Evolutionary conservation across 73 alveolate species (phyloP).

Genomic region (Diophrys appendiculata): DNA sequence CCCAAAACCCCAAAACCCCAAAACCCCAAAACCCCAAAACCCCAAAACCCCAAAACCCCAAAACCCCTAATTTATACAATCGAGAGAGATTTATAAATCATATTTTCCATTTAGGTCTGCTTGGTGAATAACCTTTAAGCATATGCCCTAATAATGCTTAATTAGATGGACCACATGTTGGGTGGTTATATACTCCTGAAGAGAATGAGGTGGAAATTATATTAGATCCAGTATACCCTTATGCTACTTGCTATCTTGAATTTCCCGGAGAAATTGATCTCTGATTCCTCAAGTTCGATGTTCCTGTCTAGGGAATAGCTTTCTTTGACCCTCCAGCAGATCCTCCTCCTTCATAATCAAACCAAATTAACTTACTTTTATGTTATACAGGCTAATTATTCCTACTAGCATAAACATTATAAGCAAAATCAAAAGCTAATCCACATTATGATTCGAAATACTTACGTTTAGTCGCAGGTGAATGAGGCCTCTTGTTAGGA

Average conservation of each 20-base stretch:
- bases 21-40: too few species aligned
- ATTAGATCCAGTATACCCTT: not conserved
- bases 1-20: too few species aligned
- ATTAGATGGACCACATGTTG: not conserved
- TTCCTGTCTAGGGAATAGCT: slow-evolving; percentile 1
- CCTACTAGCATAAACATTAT: too few species aligned
- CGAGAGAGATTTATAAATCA: too few species aligned
- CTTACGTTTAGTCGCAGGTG: slow-evolving; percentile 2
- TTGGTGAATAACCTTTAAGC: not conserved
- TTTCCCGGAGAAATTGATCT: slow-evolving; percentile 1
- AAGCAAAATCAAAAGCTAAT: too few species aligned
- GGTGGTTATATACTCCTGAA: not conserved
- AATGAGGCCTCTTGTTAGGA: not conserved
- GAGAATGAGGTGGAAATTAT: not conserved
- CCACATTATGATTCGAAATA: too few species aligned
- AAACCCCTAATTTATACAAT: too few species aligned
- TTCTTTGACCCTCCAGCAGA: not conserved
- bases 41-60: too few species aligned
- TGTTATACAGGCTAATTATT: too few species aligned
- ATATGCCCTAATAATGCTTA: not conserved
- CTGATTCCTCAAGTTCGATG: not conserved
- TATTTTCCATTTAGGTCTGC: slow-evolving; percentile 2
- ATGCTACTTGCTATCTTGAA: not conserved
- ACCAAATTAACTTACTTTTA: too few species aligned
- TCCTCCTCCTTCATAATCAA: too few species aligned